These are phyloP conservation scores for Pseudozyma sp. DNA, from an alignment of 1,284 basidiomycete species.

Conservation along the genomic window DNA sequence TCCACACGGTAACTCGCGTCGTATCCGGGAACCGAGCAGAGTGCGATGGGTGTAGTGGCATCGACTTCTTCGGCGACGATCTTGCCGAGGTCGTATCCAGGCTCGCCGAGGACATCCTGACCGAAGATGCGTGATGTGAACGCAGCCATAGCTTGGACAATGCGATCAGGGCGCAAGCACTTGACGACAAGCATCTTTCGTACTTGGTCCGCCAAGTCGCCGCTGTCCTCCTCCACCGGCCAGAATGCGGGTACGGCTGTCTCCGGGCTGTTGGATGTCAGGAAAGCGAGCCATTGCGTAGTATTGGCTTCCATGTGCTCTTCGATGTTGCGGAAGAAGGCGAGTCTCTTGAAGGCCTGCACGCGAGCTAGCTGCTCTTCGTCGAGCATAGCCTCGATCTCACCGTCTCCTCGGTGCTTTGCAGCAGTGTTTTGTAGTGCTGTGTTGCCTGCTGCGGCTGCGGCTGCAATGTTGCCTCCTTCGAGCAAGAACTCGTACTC, in stretches of 20 bases:
- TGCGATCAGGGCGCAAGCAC: slow-evolving; percentile 87
- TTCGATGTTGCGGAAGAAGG: slow-evolving; percentile 82
- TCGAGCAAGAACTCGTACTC: slow-evolving; percentile 93
- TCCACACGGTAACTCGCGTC: slow-evolving; percentile 66
- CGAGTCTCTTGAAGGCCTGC: slow-evolving; percentile 65
- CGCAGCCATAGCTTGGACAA: slow-evolving; percentile 81
- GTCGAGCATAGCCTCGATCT: slow-evolving; percentile 56
- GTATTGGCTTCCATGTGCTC: slow-evolving; percentile 77
- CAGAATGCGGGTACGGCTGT: slow-evolving; percentile 77
- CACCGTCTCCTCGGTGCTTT: slow-evolving; percentile 37
- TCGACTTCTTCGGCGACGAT: slow-evolving; percentile 59
- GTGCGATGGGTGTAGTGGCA: slow-evolving; percentile 59
- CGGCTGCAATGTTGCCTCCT: slow-evolving; percentile 76
- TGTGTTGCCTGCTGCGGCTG: slow-evolving; percentile 70
- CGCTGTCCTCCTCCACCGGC: slow-evolving; percentile 70
- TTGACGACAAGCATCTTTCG: slow-evolving; percentile 84
- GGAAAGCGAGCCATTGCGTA: slow-evolving; percentile 81
- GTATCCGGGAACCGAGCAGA: slow-evolving; percentile 66
- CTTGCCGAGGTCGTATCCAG: slow-evolving; percentile 40
- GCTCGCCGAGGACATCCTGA: slow-evolving; percentile 76
- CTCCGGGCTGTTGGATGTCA: slow-evolving; percentile 80
- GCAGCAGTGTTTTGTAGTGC: slow-evolving; percentile 56
- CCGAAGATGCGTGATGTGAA: slow-evolving; percentile 82
- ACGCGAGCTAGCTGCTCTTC: slow-evolving; percentile 77
- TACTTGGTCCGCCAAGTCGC: slow-evolving; percentile 75